phyloP scores from a whole-genome alignment of 345 rosid genomes.

The Pugionium cornutum region DNA sequence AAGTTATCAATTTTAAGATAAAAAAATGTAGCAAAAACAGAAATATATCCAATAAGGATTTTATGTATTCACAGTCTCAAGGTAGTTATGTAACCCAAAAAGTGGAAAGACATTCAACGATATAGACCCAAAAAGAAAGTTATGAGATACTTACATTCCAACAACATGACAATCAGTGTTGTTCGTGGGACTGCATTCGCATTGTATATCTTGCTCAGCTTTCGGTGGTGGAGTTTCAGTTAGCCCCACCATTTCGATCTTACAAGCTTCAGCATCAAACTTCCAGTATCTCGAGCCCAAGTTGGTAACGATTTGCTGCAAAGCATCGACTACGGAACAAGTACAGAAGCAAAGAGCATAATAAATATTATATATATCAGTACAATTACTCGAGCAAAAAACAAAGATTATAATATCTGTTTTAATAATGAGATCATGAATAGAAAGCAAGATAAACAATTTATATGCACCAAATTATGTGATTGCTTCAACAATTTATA shows the following conservation, averaged over 20 bases:
- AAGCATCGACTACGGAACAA: slow-evolving; percentile 48
- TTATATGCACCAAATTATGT: background rate
- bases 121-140: background rate
- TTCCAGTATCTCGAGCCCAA: slow-evolving; percentile 53
- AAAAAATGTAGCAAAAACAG: background rate
- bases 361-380: background rate
- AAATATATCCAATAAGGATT: background rate
- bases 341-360: slow-evolving; percentile 28
- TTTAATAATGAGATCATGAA: slow-evolving; percentile 22
- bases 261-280: slow-evolving; percentile 49
- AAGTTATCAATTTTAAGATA: background rate
- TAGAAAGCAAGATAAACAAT: background rate
- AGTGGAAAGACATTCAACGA: background rate
- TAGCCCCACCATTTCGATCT: slow-evolving; percentile 43
- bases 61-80: too few relatives aligned
- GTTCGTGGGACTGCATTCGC: slow-evolving; percentile 45
- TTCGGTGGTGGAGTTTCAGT: slow-evolving; percentile 37
- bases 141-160: slow-evolving; percentile 44
- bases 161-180: slow-evolving; percentile 52
- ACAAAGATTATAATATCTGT: background rate
- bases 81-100: background rate
- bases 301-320: slow-evolving; percentile 43
- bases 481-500: background rate
- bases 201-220: slow-evolving; percentile 43
- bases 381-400: slow-evolving; percentile 2